A percentile compares a stretch with the other conserved stretches of the same genome.
phyloP scores from a whole-genome alignment of 2,329 filamentous ascomycete species.

The Xylaria arbuscula region DNA sequence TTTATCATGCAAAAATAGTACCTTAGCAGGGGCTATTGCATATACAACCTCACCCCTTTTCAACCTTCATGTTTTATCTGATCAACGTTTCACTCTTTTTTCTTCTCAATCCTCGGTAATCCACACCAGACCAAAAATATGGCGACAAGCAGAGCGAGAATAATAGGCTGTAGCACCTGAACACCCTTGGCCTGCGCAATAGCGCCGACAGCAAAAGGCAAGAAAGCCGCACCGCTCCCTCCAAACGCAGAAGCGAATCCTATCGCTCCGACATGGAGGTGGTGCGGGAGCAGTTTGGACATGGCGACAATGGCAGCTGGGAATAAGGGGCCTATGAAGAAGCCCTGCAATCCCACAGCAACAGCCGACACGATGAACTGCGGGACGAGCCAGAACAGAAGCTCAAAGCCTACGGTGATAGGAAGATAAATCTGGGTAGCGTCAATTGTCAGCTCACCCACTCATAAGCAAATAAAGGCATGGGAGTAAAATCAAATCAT shows the following conservation, averaged over 20 bases:
- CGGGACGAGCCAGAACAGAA: slow-evolving; percentile 85
- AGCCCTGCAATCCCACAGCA: slow-evolving; percentile 76
- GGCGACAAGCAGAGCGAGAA: slow-evolving; percentile 61
- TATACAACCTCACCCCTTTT: neutral
- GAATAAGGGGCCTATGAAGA: slow-evolving; percentile 84
- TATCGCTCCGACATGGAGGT: slow-evolving; percentile 81
- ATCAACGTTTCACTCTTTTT: slow-evolving; percentile 50
- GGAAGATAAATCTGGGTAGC: slow-evolving; percentile 67
- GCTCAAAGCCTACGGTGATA: slow-evolving; percentile 71
- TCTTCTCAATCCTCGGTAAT: slow-evolving; percentile 57
- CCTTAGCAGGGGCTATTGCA: neutral
- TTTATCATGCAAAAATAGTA: no score
- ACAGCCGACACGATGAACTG: slow-evolving; percentile 80
- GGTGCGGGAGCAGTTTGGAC: slow-evolving; percentile 74
- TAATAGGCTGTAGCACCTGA: slow-evolving; percentile 66
- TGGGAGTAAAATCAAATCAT: neutral
- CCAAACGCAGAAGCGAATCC: slow-evolving; percentile 83
- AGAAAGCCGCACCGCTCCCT: slow-evolving; percentile 74
- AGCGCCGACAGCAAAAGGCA: slow-evolving; percentile 74
- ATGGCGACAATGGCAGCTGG: slow-evolving; percentile 76
- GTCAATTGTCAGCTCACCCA: neutral
- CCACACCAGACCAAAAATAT: slow-evolving; percentile 60
- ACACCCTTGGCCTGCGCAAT: slow-evolving; percentile 70
- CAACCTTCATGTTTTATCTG: neutral
- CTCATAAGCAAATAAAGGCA: neutral